Base-by-base conservation (phyloP, 345 rosid species). In the Carallia brachiata region DNA sequence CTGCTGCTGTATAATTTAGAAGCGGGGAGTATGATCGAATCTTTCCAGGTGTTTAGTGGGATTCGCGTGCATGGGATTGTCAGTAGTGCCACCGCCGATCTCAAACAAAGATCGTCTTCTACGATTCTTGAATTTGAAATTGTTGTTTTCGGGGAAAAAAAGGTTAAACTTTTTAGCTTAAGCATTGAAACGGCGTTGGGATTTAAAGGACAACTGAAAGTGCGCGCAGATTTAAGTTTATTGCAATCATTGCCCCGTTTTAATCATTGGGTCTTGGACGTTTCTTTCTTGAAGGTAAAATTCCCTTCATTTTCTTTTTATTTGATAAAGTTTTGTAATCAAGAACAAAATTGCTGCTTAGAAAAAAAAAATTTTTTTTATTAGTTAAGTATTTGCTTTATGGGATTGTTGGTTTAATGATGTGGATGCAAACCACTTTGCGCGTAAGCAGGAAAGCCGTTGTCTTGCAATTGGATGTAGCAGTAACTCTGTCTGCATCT, bases 1-100 rank as follows among this genome's bases (percentile, higher is more conserved):
- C 68, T 92, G 13, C 79, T 86, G 54, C 84, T 89, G 54, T 88
- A 86, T 79, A 73, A 87, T 78, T 71, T 95, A 65, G 86, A 80
- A 44, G 72, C 83, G 6, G 84, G 88, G 4, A 81, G 52, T 23
- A 59, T 84, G 72, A 65, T 84, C 65, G 80, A 79, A 12, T 83
- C 93, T 54, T 92, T 95, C 80, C 89, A 75, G 70, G 96, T 89
- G n/a, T 90, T 90, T 65, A 79, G 85, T 19, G 99, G 97, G 50
- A 84, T 92, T 61, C 97, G 97, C 9, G 90, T 95, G 52, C 99
- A 92, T 64, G 99, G 97, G 19, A 82, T 91, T 71, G 76, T 80
- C 63, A 83, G 83, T 71, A 59, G 74, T 67, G 61, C 61, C 47
- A 16, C 57, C 39, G 18, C 57, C 48, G 59, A 53, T 72, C 40